Base-by-base conservation (phyloP, 1,284 basidiomycete species). In the Tausonia pullulans region DNA sequence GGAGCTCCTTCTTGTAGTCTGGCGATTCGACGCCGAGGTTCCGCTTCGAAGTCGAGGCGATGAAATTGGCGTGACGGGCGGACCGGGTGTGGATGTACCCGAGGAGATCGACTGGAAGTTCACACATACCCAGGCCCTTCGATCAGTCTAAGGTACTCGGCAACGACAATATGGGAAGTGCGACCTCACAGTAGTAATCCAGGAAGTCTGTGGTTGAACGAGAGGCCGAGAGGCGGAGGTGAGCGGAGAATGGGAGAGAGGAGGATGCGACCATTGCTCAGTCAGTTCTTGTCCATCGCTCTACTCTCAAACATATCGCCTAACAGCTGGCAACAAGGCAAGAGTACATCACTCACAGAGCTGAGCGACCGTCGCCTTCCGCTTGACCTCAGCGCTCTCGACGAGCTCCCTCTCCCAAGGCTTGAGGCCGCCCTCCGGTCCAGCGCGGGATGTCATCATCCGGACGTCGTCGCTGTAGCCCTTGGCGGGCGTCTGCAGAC, bases 331-430 rank as follows among this genome's bases (percentile, higher is more conserved):
- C 27, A 27, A 27, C 27, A 2, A 27, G 27, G 27, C 27, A 27
- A 27, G 27, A 27, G 27, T 27, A 27, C 27, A 27, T 27, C n/a
- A 73, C 79, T 74, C 73, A 94, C 92, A 97, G 55, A 97, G 83
- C 73, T 97, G 94, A 40, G 92, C 92, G 10, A 97, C 90, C 4
- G 93, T 96, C 2, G 93, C 88, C 76, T 96, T 96, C 63, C 93
- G 83, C 74, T 84, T 89, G 63, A 96, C 87, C 74, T 97, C 94
- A 13, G 85, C 75, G 67, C 84, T 90, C 45, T 88, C 85, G 56
- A 95, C 73, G 48, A 94, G 78, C 71, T 90, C 87, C 67, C 82
- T 83, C 79, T 95, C 93, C 89, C 89, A 95, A 62, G 84, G 76
- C 74, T 86, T 82, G 63, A 88, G 71, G 11, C 68, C 77, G 52